Percentiles rank a stretch among this genome's conserved stretches.
phyloP scores from a whole-genome alignment of 1,284 basidiomycete genomes.

The Cryptococcus amylolentus region DNA sequence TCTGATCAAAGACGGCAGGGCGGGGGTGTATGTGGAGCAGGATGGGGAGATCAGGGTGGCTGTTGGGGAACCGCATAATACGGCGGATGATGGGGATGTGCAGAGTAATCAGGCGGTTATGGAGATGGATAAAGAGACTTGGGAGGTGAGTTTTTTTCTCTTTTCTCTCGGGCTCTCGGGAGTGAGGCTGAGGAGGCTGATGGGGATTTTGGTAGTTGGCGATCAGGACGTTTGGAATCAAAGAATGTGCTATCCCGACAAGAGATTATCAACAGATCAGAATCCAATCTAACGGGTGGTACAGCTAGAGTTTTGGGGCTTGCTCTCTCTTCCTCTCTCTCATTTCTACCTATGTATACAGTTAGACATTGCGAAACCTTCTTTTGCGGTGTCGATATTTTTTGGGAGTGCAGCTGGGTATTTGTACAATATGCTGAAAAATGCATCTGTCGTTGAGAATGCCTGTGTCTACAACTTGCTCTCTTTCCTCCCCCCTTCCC shows the following conservation, averaged over 20 bases:
- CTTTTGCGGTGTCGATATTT: too few relatives aligned
- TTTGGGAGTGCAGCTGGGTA: neutral
- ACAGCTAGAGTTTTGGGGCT: neutral
- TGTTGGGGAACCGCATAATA: slow-evolving; percentile 42
- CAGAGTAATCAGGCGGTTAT: slow-evolving; percentile 53
- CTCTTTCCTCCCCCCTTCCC: neutral
- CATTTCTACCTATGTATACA: neutral
- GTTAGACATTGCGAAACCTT: neutral
- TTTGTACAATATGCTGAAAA: neutral
- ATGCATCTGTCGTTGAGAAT: neutral
- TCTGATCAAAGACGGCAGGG: slow-evolving; percentile 52
- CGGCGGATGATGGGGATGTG: slow-evolving; percentile 30
- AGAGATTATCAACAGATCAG: slow-evolving; percentile 16
- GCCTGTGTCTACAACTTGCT: neutral
- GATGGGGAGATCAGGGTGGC: slow-evolving; percentile 49
- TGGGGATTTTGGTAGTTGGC: slow-evolving; percentile 37
- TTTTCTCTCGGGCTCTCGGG: neutral
- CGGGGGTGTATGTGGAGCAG: slow-evolving; percentile 39
- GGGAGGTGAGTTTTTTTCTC: slow-evolving; percentile 35
- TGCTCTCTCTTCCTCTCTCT: neutral
- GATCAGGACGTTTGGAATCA: slow-evolving; percentile 50
- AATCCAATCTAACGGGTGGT: slow-evolving; percentile 17
- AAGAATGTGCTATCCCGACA: slow-evolving; percentile 48
- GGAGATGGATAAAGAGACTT: slow-evolving; percentile 53
- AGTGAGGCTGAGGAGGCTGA: too few relatives aligned